These are phyloP conservation scores for Aspergillus sp. DNA, from an alignment of 2,329 filamentous ascomycete species.

Conservation along the genomic window DNA sequence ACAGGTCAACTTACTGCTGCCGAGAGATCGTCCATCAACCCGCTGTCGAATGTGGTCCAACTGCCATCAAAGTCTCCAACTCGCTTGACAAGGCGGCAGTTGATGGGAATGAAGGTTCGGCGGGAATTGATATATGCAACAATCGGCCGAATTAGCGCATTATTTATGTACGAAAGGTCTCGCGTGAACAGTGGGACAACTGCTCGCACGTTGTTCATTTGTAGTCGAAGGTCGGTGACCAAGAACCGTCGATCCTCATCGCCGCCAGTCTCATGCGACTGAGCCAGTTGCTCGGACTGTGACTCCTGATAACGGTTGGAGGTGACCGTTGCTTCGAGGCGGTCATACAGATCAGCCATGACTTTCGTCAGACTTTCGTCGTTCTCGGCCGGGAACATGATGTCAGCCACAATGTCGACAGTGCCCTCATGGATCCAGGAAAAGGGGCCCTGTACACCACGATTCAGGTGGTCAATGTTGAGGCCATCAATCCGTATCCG, in stretches of 20 bases:
- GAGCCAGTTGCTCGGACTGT: slow-evolving; percentile 13
- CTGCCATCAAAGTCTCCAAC: slow-evolving; percentile 87
- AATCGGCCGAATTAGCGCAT: slow-evolving; percentile 90
- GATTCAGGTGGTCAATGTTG: slow-evolving; percentile 93
- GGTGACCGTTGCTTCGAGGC: slow-evolving; percentile 87
- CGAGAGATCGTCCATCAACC: slow-evolving; percentile 88
- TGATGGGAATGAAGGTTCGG: slow-evolving; percentile 91
- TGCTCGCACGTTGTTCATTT: slow-evolving; percentile 92
- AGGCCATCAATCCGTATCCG: slow-evolving; percentile 88
- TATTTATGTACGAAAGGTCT: slow-evolving; percentile 93
- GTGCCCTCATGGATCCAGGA: slow-evolving; percentile 98
- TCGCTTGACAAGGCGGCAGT: slow-evolving; percentile 89
- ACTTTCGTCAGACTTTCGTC: slow-evolving; percentile 91
- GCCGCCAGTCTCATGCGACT: slow-evolving; percentile 25
- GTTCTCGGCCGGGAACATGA: slow-evolving; percentile 87
- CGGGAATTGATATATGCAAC: slow-evolving; percentile 98
- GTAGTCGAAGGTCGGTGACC: slow-evolving; percentile 91
- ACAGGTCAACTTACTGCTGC: slow-evolving; percentile 60
- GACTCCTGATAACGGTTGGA: slow-evolving; percentile 61
- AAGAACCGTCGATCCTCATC: slow-evolving; percentile 69
- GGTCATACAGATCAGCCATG: slow-evolving; percentile 95
- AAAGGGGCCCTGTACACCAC: slow-evolving; percentile 88
- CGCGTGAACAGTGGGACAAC: slow-evolving; percentile 89
- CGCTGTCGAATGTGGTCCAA: slow-evolving; percentile 93
- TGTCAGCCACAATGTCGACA: slow-evolving; percentile 92